phyloP scores from a whole-genome alignment of 2,329 filamentous ascomycete species.

The Fusarium xylarioides region DNA sequence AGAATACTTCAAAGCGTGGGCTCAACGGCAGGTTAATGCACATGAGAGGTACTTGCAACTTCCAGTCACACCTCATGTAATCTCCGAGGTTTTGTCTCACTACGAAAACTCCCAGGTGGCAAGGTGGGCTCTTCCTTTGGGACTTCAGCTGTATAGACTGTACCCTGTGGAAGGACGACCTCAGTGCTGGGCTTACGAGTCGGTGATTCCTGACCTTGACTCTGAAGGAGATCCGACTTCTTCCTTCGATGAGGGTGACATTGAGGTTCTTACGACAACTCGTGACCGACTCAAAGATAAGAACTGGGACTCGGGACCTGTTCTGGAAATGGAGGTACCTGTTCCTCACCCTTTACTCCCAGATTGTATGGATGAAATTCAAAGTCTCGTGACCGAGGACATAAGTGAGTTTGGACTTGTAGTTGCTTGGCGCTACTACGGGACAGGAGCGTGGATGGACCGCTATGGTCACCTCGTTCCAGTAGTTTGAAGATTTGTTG shows the following conservation, averaged over 20 bases:
- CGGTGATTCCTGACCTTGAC: neutral
- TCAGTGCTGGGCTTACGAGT: accelerated
- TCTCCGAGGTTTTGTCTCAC: neutral
- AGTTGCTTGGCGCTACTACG: neutral
- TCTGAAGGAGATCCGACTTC: accelerated
- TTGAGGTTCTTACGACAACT: neutral
- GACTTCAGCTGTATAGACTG: neutral
- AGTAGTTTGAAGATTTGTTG: too few species aligned
- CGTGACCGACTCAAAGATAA: neutral
- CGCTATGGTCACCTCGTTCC: neutral
- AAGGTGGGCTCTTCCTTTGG: neutral
- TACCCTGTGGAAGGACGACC: too few species aligned
- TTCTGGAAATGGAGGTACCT: neutral
- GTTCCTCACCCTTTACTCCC: neutral
- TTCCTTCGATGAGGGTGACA: neutral
- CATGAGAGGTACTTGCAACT: accelerated
- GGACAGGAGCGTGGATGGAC: neutral
- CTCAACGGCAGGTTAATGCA: accelerated
- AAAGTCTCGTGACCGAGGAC: accelerated
- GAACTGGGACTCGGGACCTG: neutral
- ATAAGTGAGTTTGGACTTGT: neutral
- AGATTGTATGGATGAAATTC: neutral
- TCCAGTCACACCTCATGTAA: neutral
- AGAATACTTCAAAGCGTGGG: neutral
- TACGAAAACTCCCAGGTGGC: accelerated